phyloP scores from a whole-genome alignment of 2,329 filamentous ascomycete species.

The Cladophialophora yegresii region DNA sequence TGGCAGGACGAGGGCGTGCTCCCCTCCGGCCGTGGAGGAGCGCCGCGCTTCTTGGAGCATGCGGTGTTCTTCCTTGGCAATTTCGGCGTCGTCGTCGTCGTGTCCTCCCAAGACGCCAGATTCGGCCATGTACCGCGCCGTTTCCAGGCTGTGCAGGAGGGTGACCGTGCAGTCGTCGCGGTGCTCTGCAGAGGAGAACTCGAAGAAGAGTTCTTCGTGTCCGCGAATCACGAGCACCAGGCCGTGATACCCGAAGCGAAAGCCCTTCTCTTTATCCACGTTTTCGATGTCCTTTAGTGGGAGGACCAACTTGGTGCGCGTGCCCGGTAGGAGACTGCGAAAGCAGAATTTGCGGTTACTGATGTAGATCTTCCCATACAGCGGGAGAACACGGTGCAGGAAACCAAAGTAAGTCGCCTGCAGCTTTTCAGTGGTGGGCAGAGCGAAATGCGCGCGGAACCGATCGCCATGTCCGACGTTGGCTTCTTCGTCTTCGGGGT shows the following conservation, averaged over 20 bases:
- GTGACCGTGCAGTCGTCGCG: constrained; percentile 89
- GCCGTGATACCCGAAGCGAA: constrained; percentile 85
- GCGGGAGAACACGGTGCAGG: constrained; percentile 81
- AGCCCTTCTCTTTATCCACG: constrained; percentile 91
- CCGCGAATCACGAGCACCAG: constrained; percentile 90
- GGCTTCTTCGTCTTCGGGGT: constrained; percentile 59
- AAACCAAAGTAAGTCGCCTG: constrained; percentile 91
- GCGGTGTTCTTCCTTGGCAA: constrained; percentile 77
- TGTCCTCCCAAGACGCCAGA: constrained; percentile 67
- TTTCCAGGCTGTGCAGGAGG: constrained; percentile 73
- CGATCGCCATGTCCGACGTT: constrained; percentile 61
- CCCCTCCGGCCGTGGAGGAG: constrained; percentile 42
- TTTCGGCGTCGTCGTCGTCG: constrained; percentile 69
- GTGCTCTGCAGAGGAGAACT: constrained; percentile 74
- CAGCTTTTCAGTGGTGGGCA: constrained; percentile 80
- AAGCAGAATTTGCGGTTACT: constrained; percentile 88
- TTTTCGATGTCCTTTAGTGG: constrained; percentile 91
- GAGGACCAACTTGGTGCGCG: constrained; percentile 86
- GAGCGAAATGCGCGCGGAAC: constrained; percentile 85
- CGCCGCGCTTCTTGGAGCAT: constrained; percentile 73
- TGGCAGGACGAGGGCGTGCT: constrained; percentile 33
- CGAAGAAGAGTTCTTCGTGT: constrained; percentile 95
- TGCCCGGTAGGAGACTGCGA: constrained; percentile 83
- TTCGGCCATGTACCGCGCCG: constrained; percentile 68
- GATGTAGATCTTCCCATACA: constrained; percentile 96